Evolutionary conservation across 805 yeast species (phyloP).

Genomic region (Myxozyma udenii): DNA sequence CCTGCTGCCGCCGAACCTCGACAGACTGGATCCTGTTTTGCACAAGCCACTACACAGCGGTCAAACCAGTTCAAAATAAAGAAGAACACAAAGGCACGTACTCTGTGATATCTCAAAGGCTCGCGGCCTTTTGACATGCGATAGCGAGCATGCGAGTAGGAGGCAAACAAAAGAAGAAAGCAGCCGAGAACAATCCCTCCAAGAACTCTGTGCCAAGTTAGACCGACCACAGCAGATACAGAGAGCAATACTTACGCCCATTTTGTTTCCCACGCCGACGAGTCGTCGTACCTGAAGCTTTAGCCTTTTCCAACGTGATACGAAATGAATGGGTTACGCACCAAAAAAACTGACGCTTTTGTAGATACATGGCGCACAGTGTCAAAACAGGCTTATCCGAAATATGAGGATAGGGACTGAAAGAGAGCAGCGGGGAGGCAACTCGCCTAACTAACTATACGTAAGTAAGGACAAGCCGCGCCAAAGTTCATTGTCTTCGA

Average conservation of each 20-base stretch:
- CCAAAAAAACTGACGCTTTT: constrained; percentile 9
- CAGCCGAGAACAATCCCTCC: constrained; percentile 14
- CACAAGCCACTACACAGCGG: constrained; percentile 20
- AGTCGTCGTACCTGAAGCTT: constrained; percentile 6
- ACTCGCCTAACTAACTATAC: no score
- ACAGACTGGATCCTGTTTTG: constrained; percentile 5
- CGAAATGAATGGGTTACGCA: not conserved
- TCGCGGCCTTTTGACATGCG: constrained; percentile 14
- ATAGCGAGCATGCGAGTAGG: constrained; percentile 21
- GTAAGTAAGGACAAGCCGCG: no score
- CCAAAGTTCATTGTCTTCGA: no score
- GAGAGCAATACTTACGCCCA: constrained; percentile 23
- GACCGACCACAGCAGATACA: not conserved
- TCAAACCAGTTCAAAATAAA: not conserved
- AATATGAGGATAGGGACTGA: no score
- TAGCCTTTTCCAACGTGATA: no score
- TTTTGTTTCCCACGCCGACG: constrained; percentile 19
- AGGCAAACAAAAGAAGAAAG: not conserved
- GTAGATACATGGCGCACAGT: no score
- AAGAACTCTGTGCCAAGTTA: constrained; percentile 5
- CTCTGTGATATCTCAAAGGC: constrained; percentile 23
- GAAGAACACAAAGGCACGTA: constrained; percentile 5
- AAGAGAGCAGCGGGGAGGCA: no score
- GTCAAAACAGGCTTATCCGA: no score
- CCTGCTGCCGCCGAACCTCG: constrained; percentile 7